A percentile compares a stretch with the other conserved stretches of the same genome.
Evolutionary conservation across 2,329 filamentous ascomycete genomes (phyloP).

Genomic region (Pezicula carpinea): DNA sequence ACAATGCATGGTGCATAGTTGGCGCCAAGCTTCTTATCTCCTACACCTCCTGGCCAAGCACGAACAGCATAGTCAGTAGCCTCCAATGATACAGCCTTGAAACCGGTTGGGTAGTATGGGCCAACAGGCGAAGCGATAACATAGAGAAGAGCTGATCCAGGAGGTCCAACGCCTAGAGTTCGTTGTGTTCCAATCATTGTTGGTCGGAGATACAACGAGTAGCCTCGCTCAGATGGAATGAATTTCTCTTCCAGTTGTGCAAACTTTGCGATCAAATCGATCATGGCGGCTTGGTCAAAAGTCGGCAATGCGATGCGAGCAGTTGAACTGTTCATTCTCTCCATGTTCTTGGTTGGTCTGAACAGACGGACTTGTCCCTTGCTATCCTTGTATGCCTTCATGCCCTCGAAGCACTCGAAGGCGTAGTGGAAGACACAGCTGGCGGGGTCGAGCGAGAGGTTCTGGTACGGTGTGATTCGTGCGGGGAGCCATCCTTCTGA

Average conservation of each 20-base stretch:
- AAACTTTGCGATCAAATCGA: conserved; percentile 76
- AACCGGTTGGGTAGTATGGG: conserved; percentile 96
- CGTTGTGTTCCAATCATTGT: conserved; percentile 97
- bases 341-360: conserved; percentile 95
- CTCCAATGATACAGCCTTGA: conserved; percentile 94
- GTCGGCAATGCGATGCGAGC: conserved; percentile 89
- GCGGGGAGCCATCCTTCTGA: conserved; percentile 69
- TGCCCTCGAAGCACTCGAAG: conserved; percentile 96
- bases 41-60: conserved; percentile 95
- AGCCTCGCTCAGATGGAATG: conserved; percentile 81
- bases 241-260: conserved; percentile 80
- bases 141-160: conserved; percentile 85
- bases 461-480: conserved; percentile 88
- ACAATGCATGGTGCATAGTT: conserved; percentile 99
- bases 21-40: conserved; percentile 96
- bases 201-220: conserved; percentile 91
- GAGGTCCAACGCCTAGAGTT: conserved; percentile 89
- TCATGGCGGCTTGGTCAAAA: conserved; percentile 70
- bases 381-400: conserved; percentile 97
- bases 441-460: conserved; percentile 91
- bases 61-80: conserved; percentile 95
- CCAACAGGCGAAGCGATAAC: conserved; percentile 95
- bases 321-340: conserved; percentile 83
- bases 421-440: conserved; percentile 98
- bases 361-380: conserved; percentile 78